phyloP scores from a whole-genome alignment of 176 grass and related monocot genomes.

The Aechmea fasciata region DNA sequence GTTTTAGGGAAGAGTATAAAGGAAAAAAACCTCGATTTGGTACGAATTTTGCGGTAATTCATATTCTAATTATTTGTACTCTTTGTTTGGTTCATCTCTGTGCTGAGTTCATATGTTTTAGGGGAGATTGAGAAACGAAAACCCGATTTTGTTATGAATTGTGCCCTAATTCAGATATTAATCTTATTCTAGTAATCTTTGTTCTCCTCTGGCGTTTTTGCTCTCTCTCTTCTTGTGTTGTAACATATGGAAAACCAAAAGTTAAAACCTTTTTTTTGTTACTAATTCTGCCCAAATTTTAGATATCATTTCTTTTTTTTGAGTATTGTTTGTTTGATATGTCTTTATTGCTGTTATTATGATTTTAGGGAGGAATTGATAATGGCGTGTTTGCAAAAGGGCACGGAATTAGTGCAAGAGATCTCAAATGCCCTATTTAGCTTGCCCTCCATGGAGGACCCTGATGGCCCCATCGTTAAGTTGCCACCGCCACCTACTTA shows the following conservation, averaged over 20 bases:
- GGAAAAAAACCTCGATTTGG: too few species aligned
- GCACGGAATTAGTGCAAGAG: constrained; percentile 60
- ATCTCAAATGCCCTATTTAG: constrained; percentile 62
- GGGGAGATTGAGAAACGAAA: too few species aligned
- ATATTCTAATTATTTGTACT: too few species aligned
- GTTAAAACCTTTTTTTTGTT: too few species aligned
- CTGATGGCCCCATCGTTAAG: constrained; percentile 62
- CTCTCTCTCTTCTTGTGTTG: too few species aligned
- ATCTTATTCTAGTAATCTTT: not conserved
- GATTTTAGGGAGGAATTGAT: constrained; percentile 47
- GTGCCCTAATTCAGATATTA: not conserved
- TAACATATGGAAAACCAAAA: too few species aligned
- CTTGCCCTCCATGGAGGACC: constrained; percentile 45
- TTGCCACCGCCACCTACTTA: constrained; percentile 43
- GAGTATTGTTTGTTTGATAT: not conserved
- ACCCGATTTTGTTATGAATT: not conserved
- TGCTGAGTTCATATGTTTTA: not conserved
- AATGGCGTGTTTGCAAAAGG: constrained; percentile 55
- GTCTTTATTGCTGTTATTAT: constrained; percentile 4
- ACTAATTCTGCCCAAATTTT: too few species aligned
- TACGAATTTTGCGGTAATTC: too few species aligned
- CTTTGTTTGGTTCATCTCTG: too few species aligned
- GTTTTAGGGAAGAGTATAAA: too few species aligned
- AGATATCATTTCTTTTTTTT: not conserved
- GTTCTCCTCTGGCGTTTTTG: not conserved